Base-by-base conservation (phyloP, 768 basidiomycete genomes). In the Tremella yokohamensis region DNA sequence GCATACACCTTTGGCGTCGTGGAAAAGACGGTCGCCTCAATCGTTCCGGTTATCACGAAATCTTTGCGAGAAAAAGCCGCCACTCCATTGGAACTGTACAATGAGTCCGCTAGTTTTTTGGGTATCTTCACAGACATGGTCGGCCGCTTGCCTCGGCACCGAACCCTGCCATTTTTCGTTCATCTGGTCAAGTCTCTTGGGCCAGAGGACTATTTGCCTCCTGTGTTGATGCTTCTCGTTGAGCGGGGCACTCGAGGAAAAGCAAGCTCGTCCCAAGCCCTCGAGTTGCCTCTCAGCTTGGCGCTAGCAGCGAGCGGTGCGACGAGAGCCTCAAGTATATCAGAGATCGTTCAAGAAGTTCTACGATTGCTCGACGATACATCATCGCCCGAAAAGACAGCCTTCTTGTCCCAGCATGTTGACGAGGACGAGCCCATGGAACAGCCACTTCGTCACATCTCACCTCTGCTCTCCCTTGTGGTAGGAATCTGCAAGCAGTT, bases 1-100 rank as follows among this genome's bases (percentile, higher is more conserved):
- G 84, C 87, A 0, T 93, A 94, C 77, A 93, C 89, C 70, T 94
- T 96, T 80, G 84, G 85, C 38, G 92, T 98, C 8, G 89, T 98
- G 1, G 92, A 97, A 74, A 50, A 94, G 90, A 97, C 96, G 1
- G 84, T 98, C 56, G 87, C 94, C 60, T 88, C 84, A 68, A 91
- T 97, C 57, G 87, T 99, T 6, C 94, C 96, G 1, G 88, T 94
- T 26, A 89, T 98, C 85, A 86, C 86, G 8, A 81, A 85, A 4
- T 89, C 90, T 0, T 79, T 94, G 60, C 87, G 84, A 73, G 76
- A 80, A 24, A 79, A 82, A 15, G 81, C 87, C 55, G 61, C 80
- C 1, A 76, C 79, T 8, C 79, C 81, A 2, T 78, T 87, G 48
- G 82, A 85, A 9, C 78, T 94, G 20, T 84, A 85, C 54, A 47